These are phyloP conservation scores for Trypanosomatidae sp. DNA, from an alignment of 208 protist species.

Conservation along the genomic window DNA sequence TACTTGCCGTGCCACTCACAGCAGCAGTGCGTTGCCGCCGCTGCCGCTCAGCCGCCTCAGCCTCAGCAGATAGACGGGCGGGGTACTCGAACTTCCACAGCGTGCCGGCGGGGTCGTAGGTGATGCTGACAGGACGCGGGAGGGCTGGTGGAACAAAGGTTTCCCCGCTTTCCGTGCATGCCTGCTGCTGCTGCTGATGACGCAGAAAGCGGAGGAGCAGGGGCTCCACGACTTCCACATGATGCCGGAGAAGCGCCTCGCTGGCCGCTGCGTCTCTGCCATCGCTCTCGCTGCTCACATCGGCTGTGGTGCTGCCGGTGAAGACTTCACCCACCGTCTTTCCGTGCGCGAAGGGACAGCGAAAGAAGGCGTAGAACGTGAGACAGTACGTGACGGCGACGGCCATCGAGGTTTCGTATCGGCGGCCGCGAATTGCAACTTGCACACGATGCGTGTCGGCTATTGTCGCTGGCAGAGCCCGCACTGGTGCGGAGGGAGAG, in stretches of 20 bases:
- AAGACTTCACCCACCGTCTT: too few species aligned
- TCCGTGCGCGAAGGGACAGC: constrained; percentile 21
- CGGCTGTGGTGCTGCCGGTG: too few species aligned
- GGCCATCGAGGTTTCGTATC: constrained; percentile 67
- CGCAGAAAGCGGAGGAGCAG: constrained; percentile 11
- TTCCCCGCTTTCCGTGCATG: neutral
- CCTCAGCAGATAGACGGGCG: constrained; percentile 24
- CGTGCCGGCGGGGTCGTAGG: constrained; percentile 21
- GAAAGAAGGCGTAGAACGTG: constrained; percentile 60
- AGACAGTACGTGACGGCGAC: constrained; percentile 51
- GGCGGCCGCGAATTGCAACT: constrained; percentile 54
- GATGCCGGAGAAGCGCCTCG: too few species aligned
- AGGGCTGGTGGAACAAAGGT: constrained; percentile 13
- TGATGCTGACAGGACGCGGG: constrained; percentile 25
- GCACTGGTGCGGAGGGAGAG: too few species aligned
- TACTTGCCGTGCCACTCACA: neutral
- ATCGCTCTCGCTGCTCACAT: too few species aligned
- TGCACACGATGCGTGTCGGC: constrained; percentile 51
- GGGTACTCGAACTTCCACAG: constrained; percentile 44
- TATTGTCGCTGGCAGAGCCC: too few species aligned
- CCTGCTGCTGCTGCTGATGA: neutral
- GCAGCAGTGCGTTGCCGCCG: neutral
- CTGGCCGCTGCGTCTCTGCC: too few species aligned
- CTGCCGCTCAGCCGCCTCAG: neutral
- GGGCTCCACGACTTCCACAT: constrained; percentile 23